Conservation (phyloP, 2,329 filamentous ascomycete genomes). For the Diaporthe sp. region DNA sequence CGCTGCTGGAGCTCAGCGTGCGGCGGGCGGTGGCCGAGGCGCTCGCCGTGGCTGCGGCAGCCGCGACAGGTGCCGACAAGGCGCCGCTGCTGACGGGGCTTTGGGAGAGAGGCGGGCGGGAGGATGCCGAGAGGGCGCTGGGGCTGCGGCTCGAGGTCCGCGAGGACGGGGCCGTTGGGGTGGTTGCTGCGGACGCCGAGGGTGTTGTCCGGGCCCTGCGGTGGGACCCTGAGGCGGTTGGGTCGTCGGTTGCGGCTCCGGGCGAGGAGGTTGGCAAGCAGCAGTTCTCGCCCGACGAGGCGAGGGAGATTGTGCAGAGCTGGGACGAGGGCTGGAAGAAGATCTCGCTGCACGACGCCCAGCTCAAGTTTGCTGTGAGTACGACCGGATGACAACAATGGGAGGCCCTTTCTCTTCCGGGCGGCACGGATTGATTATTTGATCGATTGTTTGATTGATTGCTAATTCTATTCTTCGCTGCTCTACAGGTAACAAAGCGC, state of each 20-base stretch:
- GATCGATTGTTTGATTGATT: neutral
- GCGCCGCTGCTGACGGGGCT: slow-evolving; percentile 44
- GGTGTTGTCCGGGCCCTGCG: slow-evolving; percentile 44
- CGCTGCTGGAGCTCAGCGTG: slow-evolving; percentile 61
- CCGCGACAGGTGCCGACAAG: slow-evolving; percentile 41
- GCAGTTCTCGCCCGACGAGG: slow-evolving; percentile 53
- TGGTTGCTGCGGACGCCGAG: slow-evolving; percentile 52
- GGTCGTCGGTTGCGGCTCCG: slow-evolving; percentile 12
- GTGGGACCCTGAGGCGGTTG: slow-evolving; percentile 36
- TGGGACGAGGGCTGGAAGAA: slow-evolving; percentile 71
- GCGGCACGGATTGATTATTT: neutral
- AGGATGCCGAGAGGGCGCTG: slow-evolving; percentile 51
- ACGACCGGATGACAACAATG: neutral
- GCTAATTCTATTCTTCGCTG: slow-evolving; percentile 33
- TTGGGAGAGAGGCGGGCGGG: slow-evolving; percentile 50
- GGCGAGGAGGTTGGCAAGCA: slow-evolving; percentile 41
- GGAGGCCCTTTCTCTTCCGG: neutral
- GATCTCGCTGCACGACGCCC: slow-evolving; percentile 67
- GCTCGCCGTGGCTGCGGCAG: slow-evolving; percentile 52
- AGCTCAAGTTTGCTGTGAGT: slow-evolving; percentile 80
- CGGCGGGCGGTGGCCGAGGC: slow-evolving; percentile 67
- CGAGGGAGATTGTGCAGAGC: slow-evolving; percentile 55
- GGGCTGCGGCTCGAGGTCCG: slow-evolving; percentile 53
- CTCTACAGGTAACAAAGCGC: slow-evolving; percentile 80
- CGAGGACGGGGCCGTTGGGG: slow-evolving; percentile 54